Conservation (phyloP, 306 rosid species). For the Lathyrus sativus region DNA sequence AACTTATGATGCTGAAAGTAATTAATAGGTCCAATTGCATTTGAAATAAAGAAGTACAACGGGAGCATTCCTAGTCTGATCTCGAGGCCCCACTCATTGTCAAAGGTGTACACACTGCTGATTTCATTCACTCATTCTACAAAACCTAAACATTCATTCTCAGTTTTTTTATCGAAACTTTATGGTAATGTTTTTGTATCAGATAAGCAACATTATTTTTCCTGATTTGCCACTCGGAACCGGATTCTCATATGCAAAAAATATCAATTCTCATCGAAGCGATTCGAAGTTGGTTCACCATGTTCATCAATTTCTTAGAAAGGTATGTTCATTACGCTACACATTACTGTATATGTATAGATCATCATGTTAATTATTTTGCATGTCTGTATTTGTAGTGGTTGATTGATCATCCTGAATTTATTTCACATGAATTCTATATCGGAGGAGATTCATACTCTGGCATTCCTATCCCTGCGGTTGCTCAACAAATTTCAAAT, state of each 20-base stretch:
- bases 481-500: conserved; percentile 54
- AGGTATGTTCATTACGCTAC: conserved; percentile 42
- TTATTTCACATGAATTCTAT: conserved; percentile 53
- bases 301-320: conserved; percentile 53
- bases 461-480: conserved; percentile 56
- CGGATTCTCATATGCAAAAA: conserved; percentile 66
- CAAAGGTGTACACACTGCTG: conserved; percentile 71
- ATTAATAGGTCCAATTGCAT: conserved; percentile 55
- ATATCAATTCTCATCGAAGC: conserved; percentile 25
- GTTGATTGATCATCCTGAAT: conserved; percentile 63
- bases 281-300: conserved; percentile 48
- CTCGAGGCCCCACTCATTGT: conserved; percentile 62
- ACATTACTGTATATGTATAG: too few species aligned
- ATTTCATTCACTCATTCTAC: too few species aligned
- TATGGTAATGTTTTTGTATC: not conserved
- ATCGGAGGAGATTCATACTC: conserved; percentile 74
- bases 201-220: conserved; percentile 58
- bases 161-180: too few species aligned
- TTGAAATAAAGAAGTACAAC: conserved; percentile 41
- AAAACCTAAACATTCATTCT: too few species aligned
- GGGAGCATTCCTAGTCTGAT: conserved; percentile 56
- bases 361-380: too few species aligned
- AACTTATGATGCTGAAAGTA: too few species aligned
- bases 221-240: conserved; percentile 62
- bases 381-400: conserved; percentile 51